Base-by-base conservation (phyloP, 2,329 filamentous ascomycete genomes). In the Monilinia polystroma region DNA sequence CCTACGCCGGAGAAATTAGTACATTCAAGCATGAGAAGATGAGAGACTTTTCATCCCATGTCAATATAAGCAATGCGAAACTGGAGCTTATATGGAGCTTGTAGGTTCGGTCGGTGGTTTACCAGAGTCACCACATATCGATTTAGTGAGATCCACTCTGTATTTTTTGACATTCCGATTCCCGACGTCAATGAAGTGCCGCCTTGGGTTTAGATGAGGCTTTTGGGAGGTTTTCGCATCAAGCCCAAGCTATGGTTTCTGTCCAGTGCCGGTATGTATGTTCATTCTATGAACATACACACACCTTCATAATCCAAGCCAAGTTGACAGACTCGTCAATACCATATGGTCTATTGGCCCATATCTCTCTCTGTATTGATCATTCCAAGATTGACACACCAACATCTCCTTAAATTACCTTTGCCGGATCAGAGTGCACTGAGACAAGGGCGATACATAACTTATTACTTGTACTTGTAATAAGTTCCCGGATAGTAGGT, bases 81-180 rank as follows among this genome's bases (percentile, higher is more conserved):
- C 12, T 23, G 20, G 3, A 47, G 38, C 38, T 41, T 29, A 29
- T 4, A 23, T 23, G 20, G 3, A 47, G 38, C 38, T 41, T 41
- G 41, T 43, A 43, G 41, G 12, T 16, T 43, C 20, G 47, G n/a
- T 23, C 47, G n/a, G 20, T 51, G 47, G 20, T 47, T 43, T 6
- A 47, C 45, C 45, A 47, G 45, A 47, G 7, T 51, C n/a, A 51
- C n/a, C 12, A 23, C 7, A 59, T 23, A 43, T 29, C 23, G 20
- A 49, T 53, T 29, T 49, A 18, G 23, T 52, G 59, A 62, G 59
- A 53, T 53, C 32, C 59, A 41, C 49, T 53, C 32, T 52, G 16
- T 2, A 41, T 26, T 63, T 53, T 29, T 29, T 32, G 10, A 51
- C n/a, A 51, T 53, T 38, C 14, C 14, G 16, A 52, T 23, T 53